These are phyloP conservation scores for Hericium alpestre DNA, from an alignment of 768 basidiomycete genomes.

Conservation along the genomic window DNA sequence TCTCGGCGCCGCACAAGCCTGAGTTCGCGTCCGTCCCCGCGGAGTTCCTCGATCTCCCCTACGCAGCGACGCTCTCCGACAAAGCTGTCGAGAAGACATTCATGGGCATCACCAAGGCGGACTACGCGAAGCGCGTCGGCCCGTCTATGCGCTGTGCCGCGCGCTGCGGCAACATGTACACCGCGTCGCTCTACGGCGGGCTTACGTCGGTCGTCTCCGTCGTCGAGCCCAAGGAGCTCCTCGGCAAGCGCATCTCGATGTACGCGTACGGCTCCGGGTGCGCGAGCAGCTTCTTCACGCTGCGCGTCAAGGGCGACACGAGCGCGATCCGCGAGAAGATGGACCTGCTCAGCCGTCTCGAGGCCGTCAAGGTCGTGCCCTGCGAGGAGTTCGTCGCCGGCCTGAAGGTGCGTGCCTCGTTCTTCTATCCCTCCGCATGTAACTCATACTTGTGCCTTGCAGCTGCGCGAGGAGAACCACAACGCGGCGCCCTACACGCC, in stretches of 20 bases:
- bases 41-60: slow-evolving; percentile 51
- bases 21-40: slow-evolving; percentile 68
- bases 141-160: slow-evolving; percentile 81
- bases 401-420: slow-evolving; percentile 40
- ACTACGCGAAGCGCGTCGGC: slow-evolving; percentile 66
- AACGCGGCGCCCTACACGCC: slow-evolving; percentile 81
- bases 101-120: slow-evolving; percentile 62
- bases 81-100: slow-evolving; percentile 95
- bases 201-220: slow-evolving; percentile 77
- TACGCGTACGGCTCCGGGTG: slow-evolving; percentile 97
- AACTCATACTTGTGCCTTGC: slow-evolving; percentile 16
- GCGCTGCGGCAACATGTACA: slow-evolving; percentile 97
- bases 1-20: slow-evolving; percentile 58
- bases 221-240: slow-evolving; percentile 57
- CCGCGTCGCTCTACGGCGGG: slow-evolving; percentile 89
- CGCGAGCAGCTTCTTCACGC: slow-evolving; percentile 88
- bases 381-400: slow-evolving; percentile 89
- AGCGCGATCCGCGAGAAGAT: slow-evolving; percentile 71
- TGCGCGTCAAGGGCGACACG: slow-evolving; percentile 83
- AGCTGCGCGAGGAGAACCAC: slow-evolving; percentile 91
- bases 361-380: slow-evolving; percentile 81
- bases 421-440: neutral
- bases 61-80: slow-evolving; percentile 75
- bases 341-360: slow-evolving; percentile 68
- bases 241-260: slow-evolving; percentile 80